Base-by-base conservation (phyloP, 2,329 filamentous ascomycete species). In the Aspergillus aculeatinus region DNA sequence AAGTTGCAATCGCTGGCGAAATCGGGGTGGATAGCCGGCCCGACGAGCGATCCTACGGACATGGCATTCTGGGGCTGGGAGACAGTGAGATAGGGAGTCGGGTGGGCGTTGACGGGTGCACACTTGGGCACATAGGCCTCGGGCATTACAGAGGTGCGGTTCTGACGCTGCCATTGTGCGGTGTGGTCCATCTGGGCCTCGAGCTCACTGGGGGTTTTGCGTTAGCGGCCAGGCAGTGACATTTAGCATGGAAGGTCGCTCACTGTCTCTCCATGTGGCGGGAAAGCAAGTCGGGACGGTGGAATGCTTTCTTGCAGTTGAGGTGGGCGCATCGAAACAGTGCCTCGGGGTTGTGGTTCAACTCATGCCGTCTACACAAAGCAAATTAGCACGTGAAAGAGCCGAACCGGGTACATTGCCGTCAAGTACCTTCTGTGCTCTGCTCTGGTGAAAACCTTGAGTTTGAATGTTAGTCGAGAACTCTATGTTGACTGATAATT, bases 191-290 rank as follows among this genome's bases (percentile, higher is more conserved):
- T 63, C 62, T 76, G 74, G 51, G 72, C 67, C 54, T 77, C 74
- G 39, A 76, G 64, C 51, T 76, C 74, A 63, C 74, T 77, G 50
- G 31, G 31, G 48, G 27, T 27, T 29, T 10, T 31, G 48, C 23
- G 59, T 69, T 50, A 70, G 63, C 14, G 27, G 16, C 33, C 57
- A 35, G 31, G 31, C 39, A 35, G 23, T 27, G 4, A 5, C 31
- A 11, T 14, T 23, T 6, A n/a, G n/a, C 39, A 44, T 44, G n/a
- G 4, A 33, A 12, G 6, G 19, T 48, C 33, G 76, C 78, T 68
- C 69, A 82, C 80, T 82, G 80, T 75, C 79, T 75, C 65, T 81
- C 80, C 72, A 81, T 77, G 67, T 82, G 80, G 29, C 80, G 76
- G 35, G 77, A 70, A 50, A 81, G 72, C 49, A 82, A 68, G 68